Evolutionary conservation across 2,329 filamentous ascomycete species (phyloP), one percentile per base, ranked within the genome.

Genomic region (Ophiosphaerella korrae): DNA sequence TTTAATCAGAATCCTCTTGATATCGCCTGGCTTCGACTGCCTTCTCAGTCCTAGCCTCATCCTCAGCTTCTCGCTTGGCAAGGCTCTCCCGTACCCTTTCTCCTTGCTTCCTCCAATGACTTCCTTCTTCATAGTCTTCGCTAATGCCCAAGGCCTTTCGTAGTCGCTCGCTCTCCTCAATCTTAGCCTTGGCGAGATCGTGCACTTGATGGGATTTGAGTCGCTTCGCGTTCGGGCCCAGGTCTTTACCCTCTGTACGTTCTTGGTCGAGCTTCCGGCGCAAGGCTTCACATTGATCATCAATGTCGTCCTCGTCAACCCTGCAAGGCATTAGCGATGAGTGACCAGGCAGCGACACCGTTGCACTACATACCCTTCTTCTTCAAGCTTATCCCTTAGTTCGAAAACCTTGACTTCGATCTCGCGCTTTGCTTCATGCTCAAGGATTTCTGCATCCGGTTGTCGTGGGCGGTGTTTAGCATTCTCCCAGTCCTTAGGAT

Each of bases 191-290:
- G 14, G 94, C 94, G 72, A 96, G 82, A 77, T 97, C 94, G 78
- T 99, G 94, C 16, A 97, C 92, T 76, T 97, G 91, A 75, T 97
- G 92, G 60, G 87, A 82, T 77, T 97, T 99, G 58, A 97, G 82
- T 8, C 84, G 82, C 62, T 79, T 83, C 46, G 75, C 73, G 46
- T 74, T 67, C 52, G 77, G 69, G 21, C 65, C 68, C 31, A 57
- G 45, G 45, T 66, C 62, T 57, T 70, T 74, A 31, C 62, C 71
- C 45, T 67, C 73, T 58, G 68, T 72, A 43, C 75, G 76, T 33
- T 73, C 72, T 47, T 75, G 78, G 45, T 78, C 74, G 33, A 95
- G 78, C 64, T 84, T 85, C 64, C 82, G 80, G 24, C 90, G 78
- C 45, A 94, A 73, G 11, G 75, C 83, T 57, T 87, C 84, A 67